These are phyloP conservation scores for Geotrichum cucujoidarum DNA, from an alignment of 1,139 yeast species.

Conservation along the genomic window DNA sequence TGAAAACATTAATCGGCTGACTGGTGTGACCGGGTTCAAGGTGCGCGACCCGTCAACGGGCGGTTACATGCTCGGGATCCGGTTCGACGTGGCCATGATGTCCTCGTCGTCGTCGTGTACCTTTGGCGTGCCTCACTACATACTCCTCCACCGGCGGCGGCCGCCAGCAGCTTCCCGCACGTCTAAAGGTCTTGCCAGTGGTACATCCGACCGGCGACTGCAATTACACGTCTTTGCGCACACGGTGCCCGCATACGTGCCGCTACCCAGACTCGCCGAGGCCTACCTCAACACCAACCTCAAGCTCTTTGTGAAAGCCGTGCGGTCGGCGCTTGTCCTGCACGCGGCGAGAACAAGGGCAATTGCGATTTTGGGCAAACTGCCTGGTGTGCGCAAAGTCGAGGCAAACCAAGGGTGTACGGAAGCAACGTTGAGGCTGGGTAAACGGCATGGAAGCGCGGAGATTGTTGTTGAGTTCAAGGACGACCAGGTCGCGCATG, in stretches of 20 bases:
- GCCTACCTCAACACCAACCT: slow-evolving; percentile 10
- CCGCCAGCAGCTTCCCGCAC: not conserved
- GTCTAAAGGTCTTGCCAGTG: not conserved
- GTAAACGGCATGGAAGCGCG: too few relatives aligned
- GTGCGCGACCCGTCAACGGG: slow-evolving; percentile 1
- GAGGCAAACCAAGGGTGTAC: too few relatives aligned
- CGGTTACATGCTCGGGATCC: slow-evolving; percentile 11
- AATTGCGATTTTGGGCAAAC: not conserved
- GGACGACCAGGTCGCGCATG: not conserved
- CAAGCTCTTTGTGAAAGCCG: slow-evolving; percentile 1
- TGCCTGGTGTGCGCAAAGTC: not conserved
- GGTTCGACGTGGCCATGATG: slow-evolving; percentile 7
- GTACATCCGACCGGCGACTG: not conserved
- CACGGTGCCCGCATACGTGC: slow-evolving; percentile 15
- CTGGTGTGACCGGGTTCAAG: slow-evolving; percentile 15
- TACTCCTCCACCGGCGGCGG: slow-evolving; percentile 1
- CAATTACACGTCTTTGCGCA: slow-evolving; percentile 14
- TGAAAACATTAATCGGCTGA: slow-evolving; percentile 11
- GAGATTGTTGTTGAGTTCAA: not conserved
- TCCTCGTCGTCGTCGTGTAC: not conserved
- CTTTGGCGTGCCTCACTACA: slow-evolving; percentile 7
- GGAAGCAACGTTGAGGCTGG: too few relatives aligned
- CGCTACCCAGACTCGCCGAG: slow-evolving; percentile 6
- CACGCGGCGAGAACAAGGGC: not conserved
- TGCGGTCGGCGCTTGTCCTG: slow-evolving; percentile 2